These are phyloP conservation scores for Suillus fuscotomentosus DNA, from an alignment of 768 basidiomycete species.

Conservation along the genomic window DNA sequence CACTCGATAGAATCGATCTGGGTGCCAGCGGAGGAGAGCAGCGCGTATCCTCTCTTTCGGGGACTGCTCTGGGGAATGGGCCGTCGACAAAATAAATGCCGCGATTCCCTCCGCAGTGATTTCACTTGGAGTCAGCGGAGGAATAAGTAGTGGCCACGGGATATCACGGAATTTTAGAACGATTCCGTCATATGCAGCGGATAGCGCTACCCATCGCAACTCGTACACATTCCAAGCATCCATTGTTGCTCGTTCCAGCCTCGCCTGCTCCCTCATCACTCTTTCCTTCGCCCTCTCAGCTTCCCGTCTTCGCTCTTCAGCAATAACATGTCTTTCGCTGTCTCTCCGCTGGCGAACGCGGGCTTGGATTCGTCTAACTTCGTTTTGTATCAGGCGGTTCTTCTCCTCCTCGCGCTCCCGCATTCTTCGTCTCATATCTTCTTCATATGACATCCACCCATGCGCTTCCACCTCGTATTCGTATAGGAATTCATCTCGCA, in stretches of 20 bases:
- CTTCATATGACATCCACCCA: slow-evolving; percentile 51
- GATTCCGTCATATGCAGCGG: slow-evolving; percentile 37
- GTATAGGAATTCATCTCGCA: slow-evolving; percentile 55
- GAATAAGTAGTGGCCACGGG: slow-evolving; percentile 65
- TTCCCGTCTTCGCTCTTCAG: slow-evolving; percentile 44
- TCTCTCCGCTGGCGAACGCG: slow-evolving; percentile 50
- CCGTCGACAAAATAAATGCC: slow-evolving; percentile 61
- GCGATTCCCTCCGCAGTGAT: slow-evolving; percentile 55
- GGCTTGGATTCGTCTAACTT: slow-evolving; percentile 52
- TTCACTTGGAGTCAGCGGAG: slow-evolving; percentile 44
- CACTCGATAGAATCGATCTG: slow-evolving; percentile 68
- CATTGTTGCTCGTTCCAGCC: slow-evolving; percentile 42
- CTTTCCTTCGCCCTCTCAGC: slow-evolving; percentile 37
- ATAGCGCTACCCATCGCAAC: slow-evolving; percentile 56
- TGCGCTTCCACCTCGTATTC: slow-evolving; percentile 50
- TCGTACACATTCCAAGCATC: slow-evolving; percentile 69
- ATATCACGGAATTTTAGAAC: slow-evolving; percentile 56
- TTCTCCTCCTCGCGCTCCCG: slow-evolving; percentile 43
- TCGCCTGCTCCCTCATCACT: slow-evolving; percentile 42
- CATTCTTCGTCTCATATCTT: slow-evolving; percentile 42
- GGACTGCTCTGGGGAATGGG: slow-evolving; percentile 57
- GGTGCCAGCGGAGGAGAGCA: slow-evolving; percentile 78
- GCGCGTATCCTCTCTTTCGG: slow-evolving; percentile 64
- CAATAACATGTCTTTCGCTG: slow-evolving; percentile 44
- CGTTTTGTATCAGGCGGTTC: slow-evolving; percentile 49